Conservation (phyloP, 2,329 filamentous ascomycete species). For the Apiospora sp. region DNA sequence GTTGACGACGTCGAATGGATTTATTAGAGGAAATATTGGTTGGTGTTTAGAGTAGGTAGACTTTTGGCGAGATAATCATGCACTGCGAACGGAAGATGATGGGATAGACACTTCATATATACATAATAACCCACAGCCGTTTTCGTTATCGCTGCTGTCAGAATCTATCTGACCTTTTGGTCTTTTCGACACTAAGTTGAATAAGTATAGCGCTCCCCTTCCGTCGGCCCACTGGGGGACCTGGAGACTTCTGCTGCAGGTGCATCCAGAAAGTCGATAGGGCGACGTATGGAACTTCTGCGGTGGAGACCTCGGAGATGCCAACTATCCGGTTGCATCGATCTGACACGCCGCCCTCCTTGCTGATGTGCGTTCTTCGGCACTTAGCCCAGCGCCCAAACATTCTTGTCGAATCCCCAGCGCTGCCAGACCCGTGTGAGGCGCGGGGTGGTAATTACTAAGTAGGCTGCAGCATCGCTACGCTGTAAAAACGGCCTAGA, state of each 20-base stretch:
- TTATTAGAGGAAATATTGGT: background rate
- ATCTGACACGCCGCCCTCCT: background rate
- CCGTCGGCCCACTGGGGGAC: background rate
- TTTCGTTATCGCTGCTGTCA: background rate
- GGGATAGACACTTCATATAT: conserved; percentile 5
- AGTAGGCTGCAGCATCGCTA: too few species aligned
- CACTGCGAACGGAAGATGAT: background rate
- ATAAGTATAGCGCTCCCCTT: background rate
- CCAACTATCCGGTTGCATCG: background rate
- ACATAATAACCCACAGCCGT: background rate
- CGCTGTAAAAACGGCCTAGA: background rate
- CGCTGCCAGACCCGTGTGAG: background rate
- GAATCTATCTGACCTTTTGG: background rate
- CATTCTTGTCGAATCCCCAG: background rate
- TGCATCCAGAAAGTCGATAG: background rate
- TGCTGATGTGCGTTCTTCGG: background rate
- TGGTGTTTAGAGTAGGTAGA: background rate
- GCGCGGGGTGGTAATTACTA: too few species aligned
- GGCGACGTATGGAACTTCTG: background rate
- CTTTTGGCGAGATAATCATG: background rate
- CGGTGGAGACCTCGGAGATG: background rate
- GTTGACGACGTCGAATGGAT: background rate
- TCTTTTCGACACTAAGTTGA: background rate
- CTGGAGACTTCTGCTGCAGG: too few species aligned
- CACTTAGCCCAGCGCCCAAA: background rate